Percentiles rank a stretch among this genome's conserved stretches.
These are phyloP conservation scores for Metschnikowia gruessii DNA, from an alignment of 805 yeast species.

Conservation along the genomic window DNA sequence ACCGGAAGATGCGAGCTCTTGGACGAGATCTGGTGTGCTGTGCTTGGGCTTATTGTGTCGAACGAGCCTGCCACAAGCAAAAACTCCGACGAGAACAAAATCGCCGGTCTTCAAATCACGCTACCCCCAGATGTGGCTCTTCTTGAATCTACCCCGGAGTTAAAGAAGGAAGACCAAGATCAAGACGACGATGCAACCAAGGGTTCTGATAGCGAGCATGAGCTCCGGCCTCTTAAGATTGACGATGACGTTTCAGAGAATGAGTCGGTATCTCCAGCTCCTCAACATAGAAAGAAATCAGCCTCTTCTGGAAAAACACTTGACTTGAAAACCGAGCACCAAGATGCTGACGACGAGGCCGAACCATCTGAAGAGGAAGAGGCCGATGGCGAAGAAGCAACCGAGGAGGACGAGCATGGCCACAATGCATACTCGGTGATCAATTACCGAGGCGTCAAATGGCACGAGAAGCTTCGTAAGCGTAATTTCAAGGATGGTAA, in stretches of 20 bases:
- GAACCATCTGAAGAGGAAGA: constrained; percentile 18
- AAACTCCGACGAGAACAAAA: constrained; percentile 35
- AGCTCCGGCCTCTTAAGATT: constrained; percentile 20
- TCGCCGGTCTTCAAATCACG: constrained; percentile 32
- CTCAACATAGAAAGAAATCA: constrained; percentile 1
- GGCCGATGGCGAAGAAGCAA: constrained; percentile 22
- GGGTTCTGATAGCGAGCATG: constrained; percentile 23
- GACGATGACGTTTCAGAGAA: constrained; percentile 19
- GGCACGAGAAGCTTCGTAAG: constrained; percentile 76
- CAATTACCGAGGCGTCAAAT: constrained; percentile 57
- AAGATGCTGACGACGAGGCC: constrained; percentile 1
- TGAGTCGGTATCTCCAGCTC: constrained; percentile 10
- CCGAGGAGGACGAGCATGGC: constrained; percentile 11
- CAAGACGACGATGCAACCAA: constrained; percentile 6
- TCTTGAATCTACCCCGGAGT: background rate
- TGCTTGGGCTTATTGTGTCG: constrained; percentile 54
- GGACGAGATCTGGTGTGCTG: constrained; percentile 66
- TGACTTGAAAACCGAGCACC: background rate
- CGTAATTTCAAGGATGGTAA: constrained; percentile 79
- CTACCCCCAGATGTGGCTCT: constrained; percentile 29
- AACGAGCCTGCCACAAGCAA: constrained; percentile 25
- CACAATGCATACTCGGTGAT: constrained; percentile 49
- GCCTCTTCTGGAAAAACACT: background rate
- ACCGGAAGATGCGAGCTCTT: constrained; percentile 50
- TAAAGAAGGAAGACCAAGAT: background rate